phyloP scores from a whole-genome alignment of 345 rosid genomes.

The Aurinia saxatilis region DNA sequence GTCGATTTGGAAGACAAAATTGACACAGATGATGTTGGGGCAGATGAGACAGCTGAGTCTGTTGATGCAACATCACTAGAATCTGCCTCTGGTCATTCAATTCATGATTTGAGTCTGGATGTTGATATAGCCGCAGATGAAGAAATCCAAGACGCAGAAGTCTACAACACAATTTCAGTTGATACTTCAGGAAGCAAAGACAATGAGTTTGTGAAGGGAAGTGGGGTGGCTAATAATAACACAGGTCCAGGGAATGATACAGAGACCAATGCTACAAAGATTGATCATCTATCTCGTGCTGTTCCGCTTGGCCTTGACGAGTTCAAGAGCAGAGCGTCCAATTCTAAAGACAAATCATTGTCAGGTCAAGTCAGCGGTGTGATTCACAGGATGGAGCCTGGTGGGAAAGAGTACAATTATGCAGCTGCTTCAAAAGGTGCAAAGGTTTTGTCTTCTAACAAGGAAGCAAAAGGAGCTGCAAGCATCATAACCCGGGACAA shows the following conservation, averaged over 20 bases:
- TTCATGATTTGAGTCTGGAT: neutral
- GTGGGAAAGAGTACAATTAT: conserved; percentile 80
- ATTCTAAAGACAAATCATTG: conserved; percentile 52
- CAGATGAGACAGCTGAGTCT: conserved; percentile 23
- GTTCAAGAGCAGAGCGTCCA: conserved; percentile 78
- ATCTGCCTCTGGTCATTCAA: conserved; percentile 17
- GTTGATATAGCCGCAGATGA: neutral
- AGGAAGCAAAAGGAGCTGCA: conserved; percentile 87
- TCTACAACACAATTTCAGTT: neutral
- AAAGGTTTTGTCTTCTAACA: conserved; percentile 71
- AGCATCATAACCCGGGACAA: conserved; percentile 70
- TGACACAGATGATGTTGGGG: conserved; percentile 5
- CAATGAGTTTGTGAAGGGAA: conserved; percentile 2
- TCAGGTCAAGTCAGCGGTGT: conserved; percentile 59
- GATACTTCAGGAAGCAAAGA: conserved; percentile 27
- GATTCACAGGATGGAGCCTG: conserved; percentile 80
- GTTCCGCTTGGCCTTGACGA: conserved; percentile 80
- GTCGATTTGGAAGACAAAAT: conserved; percentile 20
- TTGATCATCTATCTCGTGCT: conserved; percentile 45
- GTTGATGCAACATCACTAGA: conserved; percentile 30
- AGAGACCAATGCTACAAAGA: conserved; percentile 30
- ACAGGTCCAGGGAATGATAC: conserved; percentile 17
- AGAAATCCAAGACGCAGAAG: neutral
- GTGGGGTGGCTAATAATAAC: neutral
- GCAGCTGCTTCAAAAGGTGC: conserved; percentile 91